Base-by-base conservation (phyloP, 2,329 filamentous ascomycete genomes). In the Zalaria sp. region DNA sequence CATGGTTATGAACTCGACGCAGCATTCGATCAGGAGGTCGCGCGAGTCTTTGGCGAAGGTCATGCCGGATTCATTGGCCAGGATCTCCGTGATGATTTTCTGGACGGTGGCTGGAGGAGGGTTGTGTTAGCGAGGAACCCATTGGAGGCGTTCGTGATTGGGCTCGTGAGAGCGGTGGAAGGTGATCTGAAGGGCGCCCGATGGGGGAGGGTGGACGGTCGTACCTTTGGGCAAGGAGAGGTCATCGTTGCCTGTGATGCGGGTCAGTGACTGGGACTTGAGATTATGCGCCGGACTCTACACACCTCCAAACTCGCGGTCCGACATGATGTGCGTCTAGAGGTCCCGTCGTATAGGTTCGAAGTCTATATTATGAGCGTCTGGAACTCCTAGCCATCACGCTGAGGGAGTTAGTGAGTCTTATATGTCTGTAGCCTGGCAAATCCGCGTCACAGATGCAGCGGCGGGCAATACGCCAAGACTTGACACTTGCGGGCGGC, bases 1-100 rank as follows among this genome's bases (percentile, higher is more conserved):
- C 55, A 98, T 77, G 11, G 91, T 96, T 62, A 98, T 95, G 63
- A 98, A 98, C 63, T 98, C 91, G 56, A 98, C 89, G 57, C 91
- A 98, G 67, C 91, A 96, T 68, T 96, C 91, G 55, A 98, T 98
- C 40, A 98, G 72, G 3, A 96, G 72, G 57, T 98, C 91, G 46
- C 91, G 81, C 8, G 89, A 88, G 55, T 98, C 91, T 61, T 94
- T 95, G 35, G 88, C 85, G 59, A 96, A 96, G 2, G 83, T 81
- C 47, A 93, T 75, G 39, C 86, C 85, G 11, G 73, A 72, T 38
- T 81, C 77, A 0, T 81, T 67, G 2, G 86, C 79, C 1, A 98
- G 74, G 54, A 98, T 95, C 62, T 98, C 91, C 44, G 81, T 81
- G 52, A 98, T 89, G 50, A 98, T 98, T 65, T 82, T 82, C 55